Evolutionary conservation across 306 rosid species (phyloP).

Genomic region (Castanopsis chinensis): DNA sequence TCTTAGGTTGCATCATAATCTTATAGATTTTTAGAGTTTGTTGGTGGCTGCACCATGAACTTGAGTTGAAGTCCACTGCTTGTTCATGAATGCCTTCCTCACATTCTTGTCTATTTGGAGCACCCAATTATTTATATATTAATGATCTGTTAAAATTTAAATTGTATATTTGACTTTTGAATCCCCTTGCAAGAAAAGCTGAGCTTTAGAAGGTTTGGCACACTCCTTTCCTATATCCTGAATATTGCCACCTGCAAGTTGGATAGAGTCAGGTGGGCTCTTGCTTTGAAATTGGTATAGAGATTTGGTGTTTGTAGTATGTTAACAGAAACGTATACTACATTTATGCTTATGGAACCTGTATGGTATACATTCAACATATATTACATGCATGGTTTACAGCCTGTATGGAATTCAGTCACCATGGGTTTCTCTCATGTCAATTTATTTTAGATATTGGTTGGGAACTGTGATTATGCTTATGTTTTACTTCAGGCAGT

Average conservation of each 20-base stretch:
- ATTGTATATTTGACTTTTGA: neutral
- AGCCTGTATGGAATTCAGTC: neutral
- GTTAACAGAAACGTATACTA: neutral
- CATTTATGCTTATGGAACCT: neutral
- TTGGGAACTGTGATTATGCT: neutral
- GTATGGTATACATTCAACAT: neutral
- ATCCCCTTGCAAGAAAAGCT: neutral
- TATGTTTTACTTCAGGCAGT: slow-evolving; percentile 41
- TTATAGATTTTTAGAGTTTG: neutral
- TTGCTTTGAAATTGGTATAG: neutral
- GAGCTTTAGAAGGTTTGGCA: neutral
- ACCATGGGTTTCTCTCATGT: neutral
- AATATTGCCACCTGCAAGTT: neutral
- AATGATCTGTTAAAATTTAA: neutral
- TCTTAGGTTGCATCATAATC: neutral
- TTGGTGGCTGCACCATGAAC: neutral
- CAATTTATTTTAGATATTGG: neutral
- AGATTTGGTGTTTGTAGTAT: neutral
- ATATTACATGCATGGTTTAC: neutral
- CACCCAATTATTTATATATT: neutral
- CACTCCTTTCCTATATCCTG: neutral
- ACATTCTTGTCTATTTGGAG: neutral
- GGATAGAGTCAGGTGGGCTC: neutral
- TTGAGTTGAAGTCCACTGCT: neutral
- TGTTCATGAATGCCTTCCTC: neutral